phyloP scores from a whole-genome alignment of 2,329 filamentous ascomycete species.

The Lecanosticta acicola region DNA sequence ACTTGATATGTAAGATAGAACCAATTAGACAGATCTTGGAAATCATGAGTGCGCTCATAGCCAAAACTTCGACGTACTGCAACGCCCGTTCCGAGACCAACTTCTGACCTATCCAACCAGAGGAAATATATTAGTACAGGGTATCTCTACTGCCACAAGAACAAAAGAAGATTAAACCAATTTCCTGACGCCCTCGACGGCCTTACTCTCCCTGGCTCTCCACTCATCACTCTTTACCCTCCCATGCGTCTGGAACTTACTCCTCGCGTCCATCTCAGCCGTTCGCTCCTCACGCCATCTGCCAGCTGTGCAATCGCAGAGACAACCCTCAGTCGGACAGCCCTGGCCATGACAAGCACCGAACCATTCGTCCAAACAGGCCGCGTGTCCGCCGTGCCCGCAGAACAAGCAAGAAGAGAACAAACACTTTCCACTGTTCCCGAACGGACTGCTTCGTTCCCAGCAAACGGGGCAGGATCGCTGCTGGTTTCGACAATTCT shows the following conservation, averaged over 20 bases:
- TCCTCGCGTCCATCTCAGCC: slow-evolving; percentile 23
- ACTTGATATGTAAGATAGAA: neutral
- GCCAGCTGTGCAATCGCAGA: slow-evolving; percentile 49
- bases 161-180: neutral
- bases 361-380: slow-evolving; percentile 55
- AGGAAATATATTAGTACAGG: slow-evolving; percentile 3
- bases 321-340: slow-evolving; percentile 55
- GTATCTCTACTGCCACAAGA: neutral
- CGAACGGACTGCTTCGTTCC: slow-evolving; percentile 38
- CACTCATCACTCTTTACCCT: slow-evolving; percentile 38
- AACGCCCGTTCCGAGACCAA: too few species aligned
- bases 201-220: slow-evolving; percentile 40
- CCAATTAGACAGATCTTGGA: neutral
- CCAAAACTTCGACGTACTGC: neutral
- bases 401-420: slow-evolving; percentile 53
- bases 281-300: slow-evolving; percentile 14
- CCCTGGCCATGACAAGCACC: slow-evolving; percentile 47
- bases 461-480: slow-evolving; percentile 42
- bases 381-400: slow-evolving; percentile 55
- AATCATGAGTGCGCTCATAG: neutral
- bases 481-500: slow-evolving; percentile 44
- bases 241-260: slow-evolving; percentile 33
- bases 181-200: slow-evolving; percentile 36
- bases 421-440: slow-evolving; percentile 8
- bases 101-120: too few species aligned